Evolutionary conservation across 2,329 filamentous ascomycete genomes (phyloP).

Genomic region (Colletotrichum eleusines): DNA sequence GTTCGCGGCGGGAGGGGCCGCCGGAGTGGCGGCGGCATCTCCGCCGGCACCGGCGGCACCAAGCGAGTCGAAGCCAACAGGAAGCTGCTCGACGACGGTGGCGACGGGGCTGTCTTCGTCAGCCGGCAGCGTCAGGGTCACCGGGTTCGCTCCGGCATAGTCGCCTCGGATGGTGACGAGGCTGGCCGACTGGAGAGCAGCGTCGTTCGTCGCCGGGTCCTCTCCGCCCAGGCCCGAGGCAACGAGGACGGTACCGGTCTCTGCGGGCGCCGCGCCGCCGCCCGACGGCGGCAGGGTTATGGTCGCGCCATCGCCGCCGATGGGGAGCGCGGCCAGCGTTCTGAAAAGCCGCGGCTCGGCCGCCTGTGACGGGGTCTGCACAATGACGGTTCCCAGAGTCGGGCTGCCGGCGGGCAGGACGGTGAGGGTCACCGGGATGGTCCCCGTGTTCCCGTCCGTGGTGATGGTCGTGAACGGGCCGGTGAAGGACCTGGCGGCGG

Average conservation of each 20-base stretch:
- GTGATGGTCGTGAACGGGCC: constrained; percentile 37
- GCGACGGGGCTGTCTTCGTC: background rate
- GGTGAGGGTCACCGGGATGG: constrained; percentile 24
- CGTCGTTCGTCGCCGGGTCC: constrained; percentile 22
- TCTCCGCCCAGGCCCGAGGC: constrained; percentile 30
- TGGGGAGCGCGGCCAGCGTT: constrained; percentile 19
- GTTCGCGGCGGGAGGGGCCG: background rate
- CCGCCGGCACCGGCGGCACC: too few relatives aligned
- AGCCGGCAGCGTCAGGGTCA: constrained; percentile 18
- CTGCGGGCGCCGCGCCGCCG: background rate
- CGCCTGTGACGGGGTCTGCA: constrained; percentile 19
- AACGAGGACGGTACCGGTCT: constrained; percentile 12
- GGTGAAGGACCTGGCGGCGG: constrained; percentile 19
- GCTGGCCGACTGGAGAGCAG: constrained; percentile 8
- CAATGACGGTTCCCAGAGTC: constrained; percentile 29
- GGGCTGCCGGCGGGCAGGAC: constrained; percentile 23
- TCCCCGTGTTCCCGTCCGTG: constrained; percentile 23
- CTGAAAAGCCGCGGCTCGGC: constrained; percentile 3
- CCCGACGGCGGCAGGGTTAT: constrained; percentile 8
- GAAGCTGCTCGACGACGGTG: constrained; percentile 33
- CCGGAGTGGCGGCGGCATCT: background rate
- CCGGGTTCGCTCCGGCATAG: constrained; percentile 18
- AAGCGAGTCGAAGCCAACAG: constrained; percentile 1
- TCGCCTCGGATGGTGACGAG: constrained; percentile 23
- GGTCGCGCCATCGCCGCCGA: constrained; percentile 18